Base-by-base conservation (phyloP, 345 rosid genomes). In the Eucalyptus paniculata region DNA sequence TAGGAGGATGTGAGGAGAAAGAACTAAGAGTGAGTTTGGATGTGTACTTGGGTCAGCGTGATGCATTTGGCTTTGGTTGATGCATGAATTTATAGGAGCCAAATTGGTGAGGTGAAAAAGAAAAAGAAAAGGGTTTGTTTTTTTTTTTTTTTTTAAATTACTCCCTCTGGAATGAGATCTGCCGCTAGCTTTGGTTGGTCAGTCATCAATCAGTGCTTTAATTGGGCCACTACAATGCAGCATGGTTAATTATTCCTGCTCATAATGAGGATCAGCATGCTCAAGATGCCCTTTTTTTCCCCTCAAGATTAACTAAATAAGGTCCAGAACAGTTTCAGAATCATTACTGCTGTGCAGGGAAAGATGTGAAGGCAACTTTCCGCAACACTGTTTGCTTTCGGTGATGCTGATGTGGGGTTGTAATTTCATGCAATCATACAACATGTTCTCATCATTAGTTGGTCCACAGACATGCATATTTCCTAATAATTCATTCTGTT, bases 21-120 rank as follows among this genome's bases (percentile, higher is more conserved):
- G 86, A 26, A 56, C 86, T 77, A 60, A 44, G 89, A 89, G 56
- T 37, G 56, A 30, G 30, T 53, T 44, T 14, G 8, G 6, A 1
- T 88, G 54, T 21, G 51, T 86, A 82, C 88, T 88, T 89, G 82
- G 88, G 87, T 89, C 88, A 88, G 85, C 13, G 85, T 88, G 67
- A 50, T 69, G 90, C 89, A 45, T 54, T 50, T 86, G 23, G 88
- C 89, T 88, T 45, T 89, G 87, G 89, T 6, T 40, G 58, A 50
- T 53, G 92, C 91, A 89, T 45, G 90, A 80, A 92, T 95, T 95
- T 96, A 96, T 96, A 96, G 96, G 90, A 90, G 86, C 67, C 87
- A 86, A 23, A 83, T 56, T 9, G 90, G 30, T 6, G 45, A 45
- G 19, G 88, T 32, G 89, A 91, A 90, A 87, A 87, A 87, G 65